Conservation (phyloP, 176 grass and related monocot species). For the Elaeis guineensis region DNA sequence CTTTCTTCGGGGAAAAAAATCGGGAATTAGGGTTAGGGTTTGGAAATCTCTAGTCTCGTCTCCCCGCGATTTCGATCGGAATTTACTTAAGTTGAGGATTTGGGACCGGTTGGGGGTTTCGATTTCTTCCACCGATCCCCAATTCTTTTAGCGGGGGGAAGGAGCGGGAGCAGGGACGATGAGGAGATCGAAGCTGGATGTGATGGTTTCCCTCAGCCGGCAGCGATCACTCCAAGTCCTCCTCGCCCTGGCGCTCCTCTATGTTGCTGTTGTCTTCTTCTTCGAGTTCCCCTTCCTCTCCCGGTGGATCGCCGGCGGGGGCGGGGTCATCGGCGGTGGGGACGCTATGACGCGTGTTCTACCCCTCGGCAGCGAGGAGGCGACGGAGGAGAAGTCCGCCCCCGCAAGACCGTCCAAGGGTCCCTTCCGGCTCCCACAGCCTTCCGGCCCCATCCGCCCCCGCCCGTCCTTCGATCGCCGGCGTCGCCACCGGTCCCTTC, state of each 20-base stretch:
- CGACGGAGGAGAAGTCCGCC: background rate
- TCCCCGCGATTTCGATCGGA: too few relatives aligned
- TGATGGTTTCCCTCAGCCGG: conserved; percentile 12
- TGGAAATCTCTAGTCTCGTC: background rate
- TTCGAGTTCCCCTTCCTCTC: conserved; percentile 48
- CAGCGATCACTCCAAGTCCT: conserved; percentile 37
- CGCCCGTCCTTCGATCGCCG: background rate
- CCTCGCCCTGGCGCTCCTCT: conserved; percentile 31
- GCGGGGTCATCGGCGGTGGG: conserved; percentile 5
- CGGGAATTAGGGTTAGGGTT: conserved; percentile 32
- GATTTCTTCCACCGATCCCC: too few relatives aligned
- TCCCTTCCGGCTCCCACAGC: conserved; percentile 16
- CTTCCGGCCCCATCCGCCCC: conserved; percentile 18
- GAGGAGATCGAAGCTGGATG: conserved; percentile 41
- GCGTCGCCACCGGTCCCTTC: conserved; percentile 11
- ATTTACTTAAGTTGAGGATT: too few relatives aligned
- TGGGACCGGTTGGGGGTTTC: too few relatives aligned
- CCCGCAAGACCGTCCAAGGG: conserved; percentile 29
- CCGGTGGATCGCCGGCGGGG: background rate
- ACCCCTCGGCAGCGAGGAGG: conserved; percentile 17
- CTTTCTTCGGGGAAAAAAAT: too few relatives aligned
- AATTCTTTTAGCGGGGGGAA: too few relatives aligned
- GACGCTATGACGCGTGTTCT: background rate
- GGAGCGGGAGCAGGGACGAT: conserved; percentile 21
- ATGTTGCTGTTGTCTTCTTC: conserved; percentile 33